These are phyloP conservation scores for Microthyrium microscopicum DNA, from an alignment of 2,329 filamentous ascomycete species.

Conservation along the genomic window DNA sequence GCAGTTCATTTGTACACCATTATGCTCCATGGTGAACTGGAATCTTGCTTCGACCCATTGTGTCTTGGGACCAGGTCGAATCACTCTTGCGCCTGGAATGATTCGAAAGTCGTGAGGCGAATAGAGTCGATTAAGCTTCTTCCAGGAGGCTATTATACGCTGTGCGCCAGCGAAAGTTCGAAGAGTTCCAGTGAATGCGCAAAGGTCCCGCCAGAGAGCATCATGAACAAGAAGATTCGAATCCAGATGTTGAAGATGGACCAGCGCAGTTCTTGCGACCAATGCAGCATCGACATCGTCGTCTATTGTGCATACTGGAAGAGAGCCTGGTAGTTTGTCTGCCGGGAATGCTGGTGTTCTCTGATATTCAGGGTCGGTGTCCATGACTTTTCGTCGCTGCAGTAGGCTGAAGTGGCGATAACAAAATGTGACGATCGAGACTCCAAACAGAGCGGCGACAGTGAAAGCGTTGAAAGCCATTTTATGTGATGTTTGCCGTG, in stretches of 20 bases:
- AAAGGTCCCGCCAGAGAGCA: conserved; percentile 8
- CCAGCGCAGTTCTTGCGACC: conserved; percentile 4
- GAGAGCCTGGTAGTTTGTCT: conserved; percentile 5
- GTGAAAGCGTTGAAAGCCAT: neutral
- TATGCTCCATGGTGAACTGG: neutral
- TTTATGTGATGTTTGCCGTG: too few relatives aligned
- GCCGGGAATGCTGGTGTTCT: conserved; percentile 6
- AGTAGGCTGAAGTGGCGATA: neutral
- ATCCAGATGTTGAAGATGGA: conserved; percentile 5
- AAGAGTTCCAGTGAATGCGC: conserved; percentile 7
- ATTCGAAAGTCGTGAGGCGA: conserved; percentile 2
- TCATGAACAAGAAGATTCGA: conserved; percentile 1
- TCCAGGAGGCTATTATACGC: conserved; percentile 4
- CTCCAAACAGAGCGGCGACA: neutral
- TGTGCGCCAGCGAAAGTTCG: conserved; percentile 5
- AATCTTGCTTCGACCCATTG: conserved; percentile 6
- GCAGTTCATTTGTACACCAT: neutral
- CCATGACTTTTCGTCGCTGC: neutral
- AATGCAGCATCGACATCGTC: conserved; percentile 6
- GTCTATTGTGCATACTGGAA: conserved; percentile 3
- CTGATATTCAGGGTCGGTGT: neutral
- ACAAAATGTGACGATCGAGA: too few relatives aligned
- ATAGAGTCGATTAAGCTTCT: conserved; percentile 2
- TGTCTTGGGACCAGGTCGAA: conserved; percentile 1
- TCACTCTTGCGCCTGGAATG: conserved; percentile 2